Conservation (phyloP, 2,329 filamentous ascomycete species). For the Coniochaeta prunicola region DNA sequence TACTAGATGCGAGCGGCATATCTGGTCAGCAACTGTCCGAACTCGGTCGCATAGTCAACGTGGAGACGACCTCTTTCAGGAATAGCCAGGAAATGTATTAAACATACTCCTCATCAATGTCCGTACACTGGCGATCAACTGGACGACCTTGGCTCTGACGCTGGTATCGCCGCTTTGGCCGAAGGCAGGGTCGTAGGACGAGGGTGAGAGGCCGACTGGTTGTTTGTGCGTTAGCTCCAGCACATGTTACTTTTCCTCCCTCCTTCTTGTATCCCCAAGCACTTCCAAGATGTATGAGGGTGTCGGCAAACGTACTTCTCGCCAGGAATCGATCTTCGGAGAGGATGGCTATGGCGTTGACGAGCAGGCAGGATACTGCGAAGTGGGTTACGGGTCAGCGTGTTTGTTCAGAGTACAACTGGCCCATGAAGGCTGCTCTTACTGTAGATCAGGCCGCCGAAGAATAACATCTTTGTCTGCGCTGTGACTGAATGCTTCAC, state of each 20-base stretch:
- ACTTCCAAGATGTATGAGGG: neutral
- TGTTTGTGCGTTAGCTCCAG: slow-evolving; percentile 33
- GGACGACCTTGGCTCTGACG: slow-evolving; percentile 79
- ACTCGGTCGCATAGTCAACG: neutral
- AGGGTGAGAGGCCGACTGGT: slow-evolving; percentile 75
- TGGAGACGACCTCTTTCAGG: neutral
- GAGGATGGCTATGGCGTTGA: slow-evolving; percentile 76
- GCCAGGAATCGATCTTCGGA: slow-evolving; percentile 72
- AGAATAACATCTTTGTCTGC: slow-evolving; percentile 18
- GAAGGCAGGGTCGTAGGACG: slow-evolving; percentile 68
- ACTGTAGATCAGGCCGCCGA: slow-evolving; percentile 25
- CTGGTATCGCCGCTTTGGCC: slow-evolving; percentile 66
- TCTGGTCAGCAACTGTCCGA: neutral
- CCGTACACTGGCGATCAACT: slow-evolving; percentile 82
- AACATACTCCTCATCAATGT: slow-evolving; percentile 86
- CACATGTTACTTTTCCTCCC: neutral
- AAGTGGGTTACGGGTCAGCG: slow-evolving; percentile 2
- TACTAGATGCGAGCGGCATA: slow-evolving; percentile 41
- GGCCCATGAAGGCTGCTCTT: neutral
- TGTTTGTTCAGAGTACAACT: neutral
- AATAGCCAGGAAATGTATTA: neutral
- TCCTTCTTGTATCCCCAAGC: neutral
- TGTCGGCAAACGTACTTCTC: slow-evolving; percentile 53
- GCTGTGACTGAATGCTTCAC: neutral
- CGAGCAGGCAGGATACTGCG: slow-evolving; percentile 75